Evolutionary conservation across 257 asterid genomes (phyloP).

Genomic region (Solanum neorickii): DNA sequence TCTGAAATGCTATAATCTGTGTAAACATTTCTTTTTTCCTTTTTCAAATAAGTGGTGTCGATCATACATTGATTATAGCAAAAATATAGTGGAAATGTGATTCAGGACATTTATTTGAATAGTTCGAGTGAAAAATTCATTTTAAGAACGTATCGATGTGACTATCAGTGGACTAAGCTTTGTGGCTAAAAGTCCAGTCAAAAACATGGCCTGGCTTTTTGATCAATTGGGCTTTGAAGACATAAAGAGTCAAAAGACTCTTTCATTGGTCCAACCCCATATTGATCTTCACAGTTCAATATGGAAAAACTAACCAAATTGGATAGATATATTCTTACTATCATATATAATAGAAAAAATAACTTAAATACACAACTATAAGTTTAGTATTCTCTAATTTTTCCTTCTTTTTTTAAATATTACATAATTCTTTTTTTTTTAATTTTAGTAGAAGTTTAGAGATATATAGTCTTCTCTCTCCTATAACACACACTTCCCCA

Average conservation of each 20-base stretch:
- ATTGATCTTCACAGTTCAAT: neutral
- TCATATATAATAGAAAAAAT: too few species aligned
- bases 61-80: neutral
- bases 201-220: neutral
- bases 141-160: neutral
- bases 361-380: too few species aligned
- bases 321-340: too few species aligned
- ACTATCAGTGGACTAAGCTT: neutral
- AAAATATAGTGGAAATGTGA: neutral
- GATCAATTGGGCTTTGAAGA: neutral
- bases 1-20: neutral
- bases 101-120: neutral
- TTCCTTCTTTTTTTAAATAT: too few species aligned
- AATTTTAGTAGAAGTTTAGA: too few species aligned
- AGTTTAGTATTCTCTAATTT: too few species aligned
- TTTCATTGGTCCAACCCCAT: neutral
- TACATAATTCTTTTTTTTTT: too few species aligned
- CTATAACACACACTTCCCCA: too few species aligned
- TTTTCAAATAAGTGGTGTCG: neutral
- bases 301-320: too few species aligned
- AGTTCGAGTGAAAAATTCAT: neutral
- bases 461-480: too few species aligned
- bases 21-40: neutral
- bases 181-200: too few species aligned
- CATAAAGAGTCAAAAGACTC: neutral